Conservation (phyloP, 768 basidiomycete species). For the Dioszegia hungarica region DNA sequence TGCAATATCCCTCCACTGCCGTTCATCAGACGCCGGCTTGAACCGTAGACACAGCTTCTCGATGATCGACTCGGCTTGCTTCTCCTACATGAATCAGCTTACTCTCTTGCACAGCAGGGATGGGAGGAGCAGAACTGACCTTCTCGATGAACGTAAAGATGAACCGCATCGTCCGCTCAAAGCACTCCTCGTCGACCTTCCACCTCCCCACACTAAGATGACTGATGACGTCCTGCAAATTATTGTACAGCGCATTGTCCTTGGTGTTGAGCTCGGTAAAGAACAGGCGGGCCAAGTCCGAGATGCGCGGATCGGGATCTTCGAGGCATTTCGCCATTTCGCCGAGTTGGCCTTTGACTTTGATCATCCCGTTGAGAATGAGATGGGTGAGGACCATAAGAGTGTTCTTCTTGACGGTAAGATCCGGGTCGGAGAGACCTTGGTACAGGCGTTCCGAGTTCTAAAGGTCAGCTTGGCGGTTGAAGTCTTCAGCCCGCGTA, state of each 20-base stretch:
- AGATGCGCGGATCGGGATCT: conserved; percentile 77
- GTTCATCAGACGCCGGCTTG: conserved; percentile 74
- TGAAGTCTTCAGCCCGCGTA: no score
- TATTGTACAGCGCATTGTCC: conserved; percentile 98
- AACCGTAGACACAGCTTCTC: conserved; percentile 97
- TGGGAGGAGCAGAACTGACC: conserved; percentile 57
- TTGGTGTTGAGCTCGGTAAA: conserved; percentile 93
- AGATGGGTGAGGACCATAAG: conserved; percentile 96
- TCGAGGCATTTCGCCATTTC: conserved; percentile 99
- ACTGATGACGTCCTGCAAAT: conserved; percentile 95
- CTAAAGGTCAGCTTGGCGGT: conserved; percentile 24
- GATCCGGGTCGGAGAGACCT: conserved; percentile 77
- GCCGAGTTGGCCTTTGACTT: conserved; percentile 96
- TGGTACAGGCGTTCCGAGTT: conserved; percentile 76
- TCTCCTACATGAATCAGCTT: conserved; percentile 60
- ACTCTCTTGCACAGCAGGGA: no score
- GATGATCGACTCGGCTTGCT: conserved; percentile 94
- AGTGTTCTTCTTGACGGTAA: conserved; percentile 97
- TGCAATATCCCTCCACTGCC: conserved; percentile 97
- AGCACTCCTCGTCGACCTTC: conserved; percentile 84
- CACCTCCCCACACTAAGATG: conserved; percentile 86
- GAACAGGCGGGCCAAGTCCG: conserved; percentile 95
- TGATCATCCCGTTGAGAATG: conserved; percentile 98
- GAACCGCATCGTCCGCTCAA: conserved; percentile 87
- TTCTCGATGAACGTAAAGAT: conserved; percentile 98